Conservation (phyloP, 1,139 yeast genomes). For the Yamadazyma aaseri region DNA sequence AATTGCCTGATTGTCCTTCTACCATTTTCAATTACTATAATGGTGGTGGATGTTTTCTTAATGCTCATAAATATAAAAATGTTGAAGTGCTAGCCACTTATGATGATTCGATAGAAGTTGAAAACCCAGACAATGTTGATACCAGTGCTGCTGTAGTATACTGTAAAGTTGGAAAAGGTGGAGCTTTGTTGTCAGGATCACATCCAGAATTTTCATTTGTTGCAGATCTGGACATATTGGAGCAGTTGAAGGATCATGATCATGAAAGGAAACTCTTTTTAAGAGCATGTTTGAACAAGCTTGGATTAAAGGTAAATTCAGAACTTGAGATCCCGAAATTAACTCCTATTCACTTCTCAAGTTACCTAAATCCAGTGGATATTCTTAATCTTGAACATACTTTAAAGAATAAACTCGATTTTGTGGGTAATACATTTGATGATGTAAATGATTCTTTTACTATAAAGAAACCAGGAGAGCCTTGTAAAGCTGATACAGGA, state of each 20-base stretch:
- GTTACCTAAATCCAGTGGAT: constrained; percentile 25
- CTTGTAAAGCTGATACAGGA: constrained; percentile 28
- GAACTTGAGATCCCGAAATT: constrained; percentile 58
- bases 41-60: constrained; percentile 86
- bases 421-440: constrained; percentile 42
- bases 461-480: constrained; percentile 29
- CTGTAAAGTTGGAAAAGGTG: constrained; percentile 71
- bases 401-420: constrained; percentile 40
- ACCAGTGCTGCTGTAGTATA: constrained; percentile 70
- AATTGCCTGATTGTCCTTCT: constrained; percentile 24
- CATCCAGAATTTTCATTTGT: constrained; percentile 85
- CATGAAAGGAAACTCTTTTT: constrained; percentile 60
- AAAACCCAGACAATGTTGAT: constrained; percentile 26
- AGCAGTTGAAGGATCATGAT: constrained; percentile 21
- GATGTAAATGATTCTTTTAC: constrained; percentile 56
- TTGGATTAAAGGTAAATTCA: constrained; percentile 69
- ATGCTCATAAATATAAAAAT: constrained; percentile 58
- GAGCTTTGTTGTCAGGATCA: constrained; percentile 75
- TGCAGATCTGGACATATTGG: constrained; percentile 18
- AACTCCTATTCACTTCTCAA: constrained; percentile 58
- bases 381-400: constrained; percentile 25
- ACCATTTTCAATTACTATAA: constrained; percentile 55
- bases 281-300: constrained; percentile 49
- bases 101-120: constrained; percentile 36
- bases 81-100: constrained; percentile 76